These are phyloP conservation scores for Pirum gemmata DNA, from an alignment of 78 protist genomes.

Conservation along the genomic window DNA sequence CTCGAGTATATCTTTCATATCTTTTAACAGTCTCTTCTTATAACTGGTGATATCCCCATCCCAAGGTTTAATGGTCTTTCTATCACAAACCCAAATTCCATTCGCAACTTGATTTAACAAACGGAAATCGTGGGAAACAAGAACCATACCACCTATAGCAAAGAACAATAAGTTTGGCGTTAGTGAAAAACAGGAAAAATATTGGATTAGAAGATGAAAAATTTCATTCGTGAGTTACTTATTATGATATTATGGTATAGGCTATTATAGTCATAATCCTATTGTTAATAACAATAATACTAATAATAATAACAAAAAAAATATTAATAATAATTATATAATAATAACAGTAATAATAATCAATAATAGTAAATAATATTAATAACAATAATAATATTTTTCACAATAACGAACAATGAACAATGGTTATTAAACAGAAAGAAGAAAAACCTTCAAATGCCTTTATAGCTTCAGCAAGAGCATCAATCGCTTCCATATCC, in stretches of 20 bases:
- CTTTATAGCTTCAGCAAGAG: conserved; percentile 67
- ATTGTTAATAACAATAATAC: too few relatives aligned
- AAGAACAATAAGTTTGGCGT: background rate
- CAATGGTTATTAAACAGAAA: too few relatives aligned
- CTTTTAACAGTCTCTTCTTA: conserved; percentile 48
- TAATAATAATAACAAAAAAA: too few relatives aligned
- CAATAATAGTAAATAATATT: too few relatives aligned
- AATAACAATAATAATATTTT: conserved; percentile 32
- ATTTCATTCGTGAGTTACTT: background rate
- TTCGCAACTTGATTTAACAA: conserved; percentile 68
- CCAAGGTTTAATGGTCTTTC: conserved; percentile 54
- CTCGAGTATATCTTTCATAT: background rate
- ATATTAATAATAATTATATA: background rate
- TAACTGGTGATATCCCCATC: conserved; percentile 58
- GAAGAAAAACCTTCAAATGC: conserved; percentile 65
- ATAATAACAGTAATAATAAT: conserved; percentile 32
- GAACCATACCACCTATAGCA: conserved; percentile 72
- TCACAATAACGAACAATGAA: too few relatives aligned
- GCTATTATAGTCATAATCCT: too few relatives aligned
- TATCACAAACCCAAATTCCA: conserved; percentile 67
- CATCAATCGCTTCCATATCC: conserved; percentile 71
- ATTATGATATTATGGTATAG: background rate
- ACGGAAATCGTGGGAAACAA: conserved; percentile 79
- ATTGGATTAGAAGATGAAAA: background rate
- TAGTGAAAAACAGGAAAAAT: background rate